Conservation (phyloP, 2,329 filamentous ascomycete genomes). For the Diaporthe capsici region DNA sequence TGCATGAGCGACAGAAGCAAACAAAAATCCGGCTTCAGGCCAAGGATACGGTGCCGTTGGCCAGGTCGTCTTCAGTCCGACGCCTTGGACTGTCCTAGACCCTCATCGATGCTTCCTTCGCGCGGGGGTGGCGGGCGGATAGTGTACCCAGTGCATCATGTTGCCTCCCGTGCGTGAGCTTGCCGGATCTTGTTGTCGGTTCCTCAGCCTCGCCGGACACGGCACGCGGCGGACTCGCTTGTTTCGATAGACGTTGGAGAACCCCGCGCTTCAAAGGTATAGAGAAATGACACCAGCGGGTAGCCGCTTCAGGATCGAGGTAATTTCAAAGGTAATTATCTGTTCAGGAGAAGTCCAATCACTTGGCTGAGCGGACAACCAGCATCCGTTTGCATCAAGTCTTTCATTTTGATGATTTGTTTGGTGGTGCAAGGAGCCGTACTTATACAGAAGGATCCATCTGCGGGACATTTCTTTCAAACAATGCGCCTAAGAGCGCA, state of each 20-base stretch:
- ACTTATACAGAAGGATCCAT: constrained; percentile 30
- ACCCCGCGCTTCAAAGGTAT: neutral
- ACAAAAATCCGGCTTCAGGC: constrained; percentile 13
- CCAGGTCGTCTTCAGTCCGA: neutral
- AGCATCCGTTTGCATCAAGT: constrained; percentile 33
- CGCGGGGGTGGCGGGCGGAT: neutral
- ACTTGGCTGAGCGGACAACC: constrained; percentile 19
- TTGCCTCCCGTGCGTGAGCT: neutral
- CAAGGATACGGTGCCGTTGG: neutral
- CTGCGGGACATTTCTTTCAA: neutral
- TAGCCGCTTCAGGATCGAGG: constrained; percentile 31
- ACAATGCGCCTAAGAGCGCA: constrained; percentile 8
- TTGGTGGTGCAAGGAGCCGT: constrained; percentile 18
- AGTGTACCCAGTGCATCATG: constrained; percentile 10
- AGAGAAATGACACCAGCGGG: neutral
- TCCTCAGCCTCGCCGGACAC: constrained; percentile 28
- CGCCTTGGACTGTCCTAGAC: constrained; percentile 11
- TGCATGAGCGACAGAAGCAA: constrained; percentile 33
- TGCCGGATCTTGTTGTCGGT: constrained; percentile 37
- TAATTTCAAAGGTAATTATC: constrained; percentile 1
- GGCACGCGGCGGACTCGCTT: constrained; percentile 28
- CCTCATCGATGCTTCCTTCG: constrained; percentile 8
- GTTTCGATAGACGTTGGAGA: constrained; percentile 1
- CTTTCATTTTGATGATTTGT: constrained; percentile 6
- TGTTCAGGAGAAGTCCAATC: constrained; percentile 6